Conservation (phyloP, 345 rosid species). For the Erodium maritimum region DNA sequence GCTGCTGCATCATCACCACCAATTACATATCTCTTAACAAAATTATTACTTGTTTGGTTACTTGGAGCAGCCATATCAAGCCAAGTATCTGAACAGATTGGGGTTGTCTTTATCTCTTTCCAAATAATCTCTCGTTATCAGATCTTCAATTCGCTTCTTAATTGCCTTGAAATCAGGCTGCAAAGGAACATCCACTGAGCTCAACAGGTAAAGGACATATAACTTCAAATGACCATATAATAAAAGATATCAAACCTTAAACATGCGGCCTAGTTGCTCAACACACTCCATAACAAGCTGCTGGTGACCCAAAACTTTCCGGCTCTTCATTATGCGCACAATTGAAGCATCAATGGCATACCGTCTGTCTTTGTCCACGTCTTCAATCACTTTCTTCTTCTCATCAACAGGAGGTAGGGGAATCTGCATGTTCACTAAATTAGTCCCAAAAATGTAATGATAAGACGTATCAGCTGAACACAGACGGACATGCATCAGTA, state of each 20-base stretch:
- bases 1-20: too few relatives aligned
- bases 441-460: background rate
- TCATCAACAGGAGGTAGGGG: constrained; percentile 94
- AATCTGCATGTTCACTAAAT: constrained; percentile 29
- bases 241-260: constrained; percentile 43
- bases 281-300: constrained; percentile 82
- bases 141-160: constrained; percentile 89
- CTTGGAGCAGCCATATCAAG: constrained; percentile 12
- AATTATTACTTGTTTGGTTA: too few relatives aligned
- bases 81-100: constrained; percentile 66
- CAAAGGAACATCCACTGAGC: background rate
- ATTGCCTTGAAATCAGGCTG: constrained; percentile 97
- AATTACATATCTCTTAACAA: too few relatives aligned
- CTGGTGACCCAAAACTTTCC: constrained; percentile 77
- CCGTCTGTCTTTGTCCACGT: constrained; percentile 81
- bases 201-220: too few relatives aligned
- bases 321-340: constrained; percentile 94
- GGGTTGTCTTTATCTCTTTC: constrained; percentile 83
- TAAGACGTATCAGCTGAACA: background rate
- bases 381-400: constrained; percentile 87
- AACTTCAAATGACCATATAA: too few relatives aligned
- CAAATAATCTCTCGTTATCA: constrained; percentile 75
- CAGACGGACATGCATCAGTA: constrained; percentile 17
- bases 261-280: constrained; percentile 88
- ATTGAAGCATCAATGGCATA: constrained; percentile 95